Evolutionary conservation across 116 monocot genomes (phyloP), one percentile per base, ranked within the genome.

Genomic region (Posidonia oceanica): DNA sequence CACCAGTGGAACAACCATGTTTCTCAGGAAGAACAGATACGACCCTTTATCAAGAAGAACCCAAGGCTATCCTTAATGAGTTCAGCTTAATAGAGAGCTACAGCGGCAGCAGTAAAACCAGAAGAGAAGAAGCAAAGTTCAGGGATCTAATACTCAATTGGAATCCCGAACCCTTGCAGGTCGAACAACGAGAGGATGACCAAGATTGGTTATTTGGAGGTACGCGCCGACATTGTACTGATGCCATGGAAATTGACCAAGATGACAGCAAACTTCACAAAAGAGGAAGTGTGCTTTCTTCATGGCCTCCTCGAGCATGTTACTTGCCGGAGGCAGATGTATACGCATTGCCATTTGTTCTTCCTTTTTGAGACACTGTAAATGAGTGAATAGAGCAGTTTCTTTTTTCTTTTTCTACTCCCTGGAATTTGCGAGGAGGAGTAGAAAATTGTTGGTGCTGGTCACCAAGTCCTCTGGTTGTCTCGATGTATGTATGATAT

Each of bases 261-360:
- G 42, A 38, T 22, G 36, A 4, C 17, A 64, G 11, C 3, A 64
- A 63, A 21, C 3, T 3, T 48, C 3, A 4, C 39, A 5, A 52
- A 16, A 39, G 18, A 63, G 66, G 8, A 29, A 72, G 54, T 29
- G 14, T 11, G 22, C n/a, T 63, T 18, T 17, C 18, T 41, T 69
- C 72, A 8, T 71, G 72, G 53, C 80, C 74, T 41, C 79, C 89
- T 14, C 61, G 76, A 48, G 84, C 93, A 0, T 70, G 63, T 40
- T 82, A 70, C 59, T 16, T 88, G 53, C 79, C 84, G 0, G 85
- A 84, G 57, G 63, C 71, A 0, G 71, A 79, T 12, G 59, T 75
- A 3, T 70, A 87, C 57, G 80, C 70, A 36, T 51, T 90, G 72
- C 90, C 94, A 3, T 90, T 80, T 76, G 82, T 77, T 12, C 68